Conservation (phyloP, 2,329 filamentous ascomycete genomes). For the Botrytis porri region DNA sequence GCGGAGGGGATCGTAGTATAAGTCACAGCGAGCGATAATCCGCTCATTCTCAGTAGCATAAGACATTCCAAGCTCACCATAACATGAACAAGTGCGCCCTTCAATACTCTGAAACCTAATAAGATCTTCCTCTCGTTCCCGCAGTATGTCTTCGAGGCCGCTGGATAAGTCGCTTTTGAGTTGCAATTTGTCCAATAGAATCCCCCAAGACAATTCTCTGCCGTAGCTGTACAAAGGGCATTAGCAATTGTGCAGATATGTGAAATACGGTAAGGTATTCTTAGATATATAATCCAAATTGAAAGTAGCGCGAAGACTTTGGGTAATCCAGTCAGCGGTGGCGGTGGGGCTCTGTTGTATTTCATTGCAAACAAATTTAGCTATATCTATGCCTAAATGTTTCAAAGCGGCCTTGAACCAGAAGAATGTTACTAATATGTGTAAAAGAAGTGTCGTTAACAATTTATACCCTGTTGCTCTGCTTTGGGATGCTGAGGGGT, state of each 20-base stretch:
- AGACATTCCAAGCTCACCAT: neutral
- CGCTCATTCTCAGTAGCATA: neutral
- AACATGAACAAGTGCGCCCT: neutral
- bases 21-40: too few relatives aligned
- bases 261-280: neutral
- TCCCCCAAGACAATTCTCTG: neutral
- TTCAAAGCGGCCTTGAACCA: neutral
- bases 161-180: accelerated
- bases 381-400: neutral
- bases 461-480: neutral
- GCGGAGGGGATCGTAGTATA: too few relatives aligned
- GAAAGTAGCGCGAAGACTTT: neutral
- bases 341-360: neutral
- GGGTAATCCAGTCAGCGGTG: neutral
- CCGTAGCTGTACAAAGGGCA: accelerated
- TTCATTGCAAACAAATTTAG: neutral
- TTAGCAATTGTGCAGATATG: too few relatives aligned
- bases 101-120: neutral
- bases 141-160: neutral
- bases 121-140: neutral
- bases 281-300: neutral
- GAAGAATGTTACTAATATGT: neutral
- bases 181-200: neutral
- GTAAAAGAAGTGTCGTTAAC: neutral
- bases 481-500: neutral